Percentiles rank a stretch among this genome's conserved stretches.
Conservation (phyloP, 2,329 filamentous ascomycete genomes). For the Cercospora sp. region DNA sequence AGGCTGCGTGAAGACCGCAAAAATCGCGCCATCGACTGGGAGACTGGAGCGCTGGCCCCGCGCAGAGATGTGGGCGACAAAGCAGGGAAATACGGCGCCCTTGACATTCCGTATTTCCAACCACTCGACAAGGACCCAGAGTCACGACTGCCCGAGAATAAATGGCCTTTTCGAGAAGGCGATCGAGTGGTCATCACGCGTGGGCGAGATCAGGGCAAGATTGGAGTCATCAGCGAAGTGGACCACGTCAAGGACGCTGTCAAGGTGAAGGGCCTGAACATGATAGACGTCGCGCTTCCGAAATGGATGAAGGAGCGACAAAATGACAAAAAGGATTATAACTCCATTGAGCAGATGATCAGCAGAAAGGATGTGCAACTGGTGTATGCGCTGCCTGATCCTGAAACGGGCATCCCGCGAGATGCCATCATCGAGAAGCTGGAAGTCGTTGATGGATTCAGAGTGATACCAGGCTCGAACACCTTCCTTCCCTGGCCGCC, state of each 20-base stretch:
- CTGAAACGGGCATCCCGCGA: slow-evolving; percentile 61
- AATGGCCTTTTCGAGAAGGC: slow-evolving; percentile 48
- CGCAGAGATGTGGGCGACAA: slow-evolving; percentile 66
- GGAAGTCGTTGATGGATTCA: slow-evolving; percentile 39
- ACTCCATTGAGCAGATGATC: slow-evolving; percentile 46
- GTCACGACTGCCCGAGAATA: slow-evolving; percentile 18
- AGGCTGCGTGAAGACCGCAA: slow-evolving; percentile 52
- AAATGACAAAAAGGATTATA: slow-evolving; percentile 38
- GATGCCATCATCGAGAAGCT: slow-evolving; percentile 71
- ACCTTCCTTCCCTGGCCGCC: slow-evolving; percentile 74
- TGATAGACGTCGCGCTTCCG: slow-evolving; percentile 45
- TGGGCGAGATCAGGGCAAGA: slow-evolving; percentile 78
- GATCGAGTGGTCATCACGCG: slow-evolving; percentile 82
- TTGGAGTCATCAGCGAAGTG: slow-evolving; percentile 68
- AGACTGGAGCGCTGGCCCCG: slow-evolving; percentile 74
- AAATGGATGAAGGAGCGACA: slow-evolving; percentile 46
- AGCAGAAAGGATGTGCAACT: slow-evolving; percentile 72
- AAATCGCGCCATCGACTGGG: slow-evolving; percentile 72
- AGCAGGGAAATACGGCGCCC: slow-evolving; percentile 60
- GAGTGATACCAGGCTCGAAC: slow-evolving; percentile 68
- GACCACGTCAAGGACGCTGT: slow-evolving; percentile 40
- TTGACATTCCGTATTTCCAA: slow-evolving; percentile 26
- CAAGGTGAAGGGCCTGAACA: slow-evolving; percentile 44
- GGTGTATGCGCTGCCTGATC: slow-evolving; percentile 71
- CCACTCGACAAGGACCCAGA: slow-evolving; percentile 33